phyloP scores from a whole-genome alignment of 345 rosid genomes.

The Linum usitatissimum region DNA sequence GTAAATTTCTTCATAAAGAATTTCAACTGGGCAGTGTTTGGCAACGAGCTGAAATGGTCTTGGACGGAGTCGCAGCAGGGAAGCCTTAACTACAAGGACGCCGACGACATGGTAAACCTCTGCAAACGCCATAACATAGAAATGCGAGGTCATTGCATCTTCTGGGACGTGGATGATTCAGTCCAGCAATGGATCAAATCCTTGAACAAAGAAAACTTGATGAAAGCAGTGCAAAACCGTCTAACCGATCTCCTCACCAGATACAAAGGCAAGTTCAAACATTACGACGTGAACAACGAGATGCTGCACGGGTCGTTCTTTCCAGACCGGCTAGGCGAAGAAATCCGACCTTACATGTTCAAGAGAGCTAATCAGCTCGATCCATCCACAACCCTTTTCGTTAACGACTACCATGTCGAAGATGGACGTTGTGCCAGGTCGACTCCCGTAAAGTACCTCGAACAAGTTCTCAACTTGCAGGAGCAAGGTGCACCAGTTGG shows the following conservation, averaged over 20 bases:
- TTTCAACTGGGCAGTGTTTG: slow-evolving; percentile 9
- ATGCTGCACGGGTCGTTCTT: slow-evolving; percentile 36
- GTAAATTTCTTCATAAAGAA: background rate
- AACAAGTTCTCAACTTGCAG: slow-evolving; percentile 59
- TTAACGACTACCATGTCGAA: slow-evolving; percentile 34
- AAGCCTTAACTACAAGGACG: background rate
- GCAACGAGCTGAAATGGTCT: slow-evolving; percentile 7
- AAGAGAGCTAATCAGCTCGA: slow-evolving; percentile 1
- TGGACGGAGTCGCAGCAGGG: slow-evolving; percentile 6
- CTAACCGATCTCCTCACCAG: slow-evolving; percentile 28
- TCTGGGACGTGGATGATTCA: slow-evolving; percentile 39
- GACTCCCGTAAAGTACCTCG: slow-evolving; percentile 57
- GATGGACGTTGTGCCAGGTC: slow-evolving; percentile 74
- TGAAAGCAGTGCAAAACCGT: slow-evolving; percentile 28
- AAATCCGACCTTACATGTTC: slow-evolving; percentile 6
- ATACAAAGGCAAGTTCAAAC: slow-evolving; percentile 9
- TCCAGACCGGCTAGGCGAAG: background rate
- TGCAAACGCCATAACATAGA: slow-evolving; percentile 1
- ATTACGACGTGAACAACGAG: slow-evolving; percentile 40
- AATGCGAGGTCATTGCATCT: slow-evolving; percentile 33
- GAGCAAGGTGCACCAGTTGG: slow-evolving; percentile 76
- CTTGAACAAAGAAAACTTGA: slow-evolving; percentile 23
- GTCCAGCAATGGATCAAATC: slow-evolving; percentile 36
- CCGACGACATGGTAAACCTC: slow-evolving; percentile 1
- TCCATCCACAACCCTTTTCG: slow-evolving; percentile 6